Base-by-base conservation (phyloP, 2,329 filamentous ascomycete genomes). In the Diaporthe sp. region DNA sequence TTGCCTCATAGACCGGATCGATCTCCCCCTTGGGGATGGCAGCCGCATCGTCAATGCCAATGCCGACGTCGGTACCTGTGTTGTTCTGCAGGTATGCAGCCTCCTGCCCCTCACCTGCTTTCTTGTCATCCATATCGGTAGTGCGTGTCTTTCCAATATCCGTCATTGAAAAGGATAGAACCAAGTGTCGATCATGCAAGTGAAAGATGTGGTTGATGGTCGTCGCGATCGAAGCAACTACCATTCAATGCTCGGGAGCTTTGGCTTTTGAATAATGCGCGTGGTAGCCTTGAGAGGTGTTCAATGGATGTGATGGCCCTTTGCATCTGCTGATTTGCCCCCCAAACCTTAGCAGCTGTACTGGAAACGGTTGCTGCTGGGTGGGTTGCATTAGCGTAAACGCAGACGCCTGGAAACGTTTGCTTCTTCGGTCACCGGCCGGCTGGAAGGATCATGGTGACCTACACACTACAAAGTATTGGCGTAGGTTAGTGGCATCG, bases 1-100 rank as follows among this genome's bases (percentile, higher is more conserved):
- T 96, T 73, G 92, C 91, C 80, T 94, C 93, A 81, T 96, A 96
- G 13, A 94, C 90, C 0, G 93, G 89, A 79, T 92, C 90, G 13
- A 92, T 82, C 1, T 87, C 85, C 49, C 89, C 89, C 76, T 86
- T 86, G 34, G 88, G 87, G 37, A 90, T 87, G 74, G 88, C 87
- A 25, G 83, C 84, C 15, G 82, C 82, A 78, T 88, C 87, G 17
- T 87, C 84, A 13, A 51, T 39, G 70, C 70, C 70, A 34, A 39
- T 19, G 10, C 28, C 42, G 42, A 39, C 19, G 34, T 73, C 71
- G 15, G 37, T 34, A 0, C 13, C 58, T 34, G 19, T 65, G 49
- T 19, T 28, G 49, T 62, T 15, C 25, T 65, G 58, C 28, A 34
- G 58, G 34, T 25, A 25, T 19, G 46, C n/a, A 28, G 60, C 34